Base-by-base conservation (phyloP, 2,329 filamentous ascomycete genomes). In the Botrytis deweyae region DNA sequence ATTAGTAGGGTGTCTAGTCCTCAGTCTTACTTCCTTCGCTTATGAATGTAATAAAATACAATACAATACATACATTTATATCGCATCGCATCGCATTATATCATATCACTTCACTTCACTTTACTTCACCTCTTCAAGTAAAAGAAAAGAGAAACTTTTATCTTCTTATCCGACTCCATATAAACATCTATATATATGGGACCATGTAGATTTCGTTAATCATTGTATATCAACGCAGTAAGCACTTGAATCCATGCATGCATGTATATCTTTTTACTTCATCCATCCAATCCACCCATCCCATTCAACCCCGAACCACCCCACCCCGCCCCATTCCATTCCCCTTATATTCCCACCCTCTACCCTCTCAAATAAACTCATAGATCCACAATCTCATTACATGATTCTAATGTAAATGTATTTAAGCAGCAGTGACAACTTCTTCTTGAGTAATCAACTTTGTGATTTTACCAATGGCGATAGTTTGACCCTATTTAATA, bases 381-480 rank as follows among this genome's bases (percentile, higher is more conserved):
- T 36, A 14, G 44, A 38, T 66, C 29, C n/a, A 58, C 49, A 33
- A 68, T n/a, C 9, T 29, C 10, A 22, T 22, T 42, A 58, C 66
- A 68, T n/a, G 3, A 42, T 58, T 68, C 18, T 68, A 42, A 18
- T 33, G 16, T 58, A 40, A 25, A 61, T 49, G 46, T 68, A 72
- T 58, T 58, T 29, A 58, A 29, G 52, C 52, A 58, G n/a, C n/a
- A 42, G 66, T 44, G 74, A 75, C 77, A 8, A 33, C 36, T 68
- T 75, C 67, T 66, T 72, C 52, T 78, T 79, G 22, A 78, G 87
- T 85, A 78, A 93, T 89, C 75, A 99, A 88, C 88, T 95, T 98
- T 75, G 94, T 98, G 83, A 99, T 97, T 89, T 99, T 99, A 81
- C 96, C 96, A 85, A 99, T 99, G 73, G 96, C 96, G 86, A 99